phyloP scores from a whole-genome alignment of 2,329 filamentous ascomycete genomes.

The Colletotrichum sp. region DNA sequence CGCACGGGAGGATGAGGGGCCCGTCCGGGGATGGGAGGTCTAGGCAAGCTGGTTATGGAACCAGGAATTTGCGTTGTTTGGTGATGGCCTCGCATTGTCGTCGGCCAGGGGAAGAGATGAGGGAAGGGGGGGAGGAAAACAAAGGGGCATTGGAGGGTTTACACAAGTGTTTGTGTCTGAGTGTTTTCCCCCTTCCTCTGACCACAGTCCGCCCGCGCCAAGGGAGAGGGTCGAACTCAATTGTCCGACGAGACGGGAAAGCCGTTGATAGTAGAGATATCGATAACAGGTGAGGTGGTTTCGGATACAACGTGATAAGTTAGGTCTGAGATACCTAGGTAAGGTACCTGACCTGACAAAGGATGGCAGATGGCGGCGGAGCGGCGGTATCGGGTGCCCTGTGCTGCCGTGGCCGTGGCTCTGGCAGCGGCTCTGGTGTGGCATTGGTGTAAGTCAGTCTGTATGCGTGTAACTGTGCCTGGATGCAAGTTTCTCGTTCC shows the following conservation, averaged over 20 bases:
- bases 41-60: neutral
- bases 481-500: slow-evolving; percentile 12
- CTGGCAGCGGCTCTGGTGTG: neutral
- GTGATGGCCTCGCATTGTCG: slow-evolving; percentile 9
- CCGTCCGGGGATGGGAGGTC: neutral
- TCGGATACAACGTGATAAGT: slow-evolving; percentile 1
- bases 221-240: neutral
- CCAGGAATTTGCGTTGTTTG: neutral
- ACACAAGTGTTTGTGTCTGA: neutral
- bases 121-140: neutral
- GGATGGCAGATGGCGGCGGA: slow-evolving; percentile 4
- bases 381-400: neutral
- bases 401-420: neutral
- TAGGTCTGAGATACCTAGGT: neutral
- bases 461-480: neutral
- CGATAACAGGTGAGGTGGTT: slow-evolving; percentile 5
- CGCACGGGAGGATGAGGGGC: neutral
- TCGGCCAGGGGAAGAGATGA: neutral
- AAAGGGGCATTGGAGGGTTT: neutral
- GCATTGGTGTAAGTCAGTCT: neutral
- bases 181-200: neutral
- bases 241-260: neutral
- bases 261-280: neutral
- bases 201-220: neutral
- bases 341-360: neutral